Evolutionary conservation across 192 early-diverging fungal genomes (phyloP), one percentile per base, ranked within the genome.

Genomic region (Coemansia javaensis): DNA sequence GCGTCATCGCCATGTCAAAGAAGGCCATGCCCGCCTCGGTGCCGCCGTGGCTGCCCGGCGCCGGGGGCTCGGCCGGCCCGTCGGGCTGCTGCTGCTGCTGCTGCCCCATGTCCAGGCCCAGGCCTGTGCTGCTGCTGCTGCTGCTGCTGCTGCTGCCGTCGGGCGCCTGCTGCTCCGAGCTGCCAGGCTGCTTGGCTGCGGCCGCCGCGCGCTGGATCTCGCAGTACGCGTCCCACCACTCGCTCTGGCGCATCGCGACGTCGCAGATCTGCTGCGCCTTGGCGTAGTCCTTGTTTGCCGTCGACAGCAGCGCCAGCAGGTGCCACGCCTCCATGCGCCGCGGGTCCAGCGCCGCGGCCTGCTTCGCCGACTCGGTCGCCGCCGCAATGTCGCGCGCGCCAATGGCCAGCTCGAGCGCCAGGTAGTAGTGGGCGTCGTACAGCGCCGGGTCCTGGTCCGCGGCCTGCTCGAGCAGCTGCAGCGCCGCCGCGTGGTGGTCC

Each of bases 271-370:
- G 78, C 56, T 80, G 55, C 6, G 88, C 88, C 24, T 79, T 73
- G 8, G 51, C 50, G 32, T 79, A 73, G 49, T 90, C 82, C 33
- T 85, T 82, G 53, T 82, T 79, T 13, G 82, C 78, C 13, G 88
- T 84, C 2, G 81, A 66, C 12, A 85, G 57, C 41, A 88, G 68
- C 6, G 65, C 83, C 22, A 90, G 47, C n/a, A 90, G 61, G 50
- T 90, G 83, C 86, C 86, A 90, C 9, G 86, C 83, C 24, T 82
- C 77, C 27, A 85, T 66, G 33, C 85, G 77, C 7, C 54, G 50
- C 0, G 79, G 43, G 22, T 82, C 71, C 32, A 83, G 44, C 23
- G 52, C 56, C 17, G 86, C 47, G 4, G 81, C 80, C 27, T 78
- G 69, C 44, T 77, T 82, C 3, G 81, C 66, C 12, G 72, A 47